Evolutionary conservation across 225 moss, liverwort and hornwort species (phyloP), one percentile per base, ranked within the genome.

Genomic region (Thuidium tamariscinum): DNA sequence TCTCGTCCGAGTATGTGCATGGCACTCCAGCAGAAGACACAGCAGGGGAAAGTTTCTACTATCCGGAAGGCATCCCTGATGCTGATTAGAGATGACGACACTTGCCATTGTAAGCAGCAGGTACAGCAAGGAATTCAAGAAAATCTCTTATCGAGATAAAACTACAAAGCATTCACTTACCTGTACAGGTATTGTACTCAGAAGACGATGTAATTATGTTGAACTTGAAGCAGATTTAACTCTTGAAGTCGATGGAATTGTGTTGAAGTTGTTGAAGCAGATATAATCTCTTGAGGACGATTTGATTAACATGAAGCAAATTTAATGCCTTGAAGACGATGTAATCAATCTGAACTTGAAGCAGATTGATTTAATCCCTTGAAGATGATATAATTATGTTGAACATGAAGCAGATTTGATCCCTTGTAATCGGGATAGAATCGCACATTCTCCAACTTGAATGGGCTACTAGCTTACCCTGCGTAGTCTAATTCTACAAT

Each of bases 31-130:
- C 51, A 22, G 37, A 63, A 48, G 72, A 77, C 13, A 16, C 34
- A 1, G 61, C 36, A 49, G 59, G 29, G 59, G 46, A 44, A 60
- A 32, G 76, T 16, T 51, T 83, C 9, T 86, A 51, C 73, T 87
- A 82, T 37, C 62, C 89, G 17, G 89, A 90, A 77, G 91, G 89
- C 64, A 90, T 91, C 49, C 89, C 91, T 34, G 91, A 91, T 84
- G 89, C 91, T 60, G 88, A 88, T 59, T 91, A 86, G 77, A 37
- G 36, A 34, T 74, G 51, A 32, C 36, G 21, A 79, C 79, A 19
- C 12, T n/a, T 23, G 77, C 42, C 73, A 51, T 81, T 87, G 75
- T 55, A 83, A 89, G 82, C 44, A 85, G 63, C 12, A 83, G 75
- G 76, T 69, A 44, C 67, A 84, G 74, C 80, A 67, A 62, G 14